Base-by-base conservation (phyloP, 495 filamentous ascomycete genomes). In the Penicillium robsamsonii region DNA sequence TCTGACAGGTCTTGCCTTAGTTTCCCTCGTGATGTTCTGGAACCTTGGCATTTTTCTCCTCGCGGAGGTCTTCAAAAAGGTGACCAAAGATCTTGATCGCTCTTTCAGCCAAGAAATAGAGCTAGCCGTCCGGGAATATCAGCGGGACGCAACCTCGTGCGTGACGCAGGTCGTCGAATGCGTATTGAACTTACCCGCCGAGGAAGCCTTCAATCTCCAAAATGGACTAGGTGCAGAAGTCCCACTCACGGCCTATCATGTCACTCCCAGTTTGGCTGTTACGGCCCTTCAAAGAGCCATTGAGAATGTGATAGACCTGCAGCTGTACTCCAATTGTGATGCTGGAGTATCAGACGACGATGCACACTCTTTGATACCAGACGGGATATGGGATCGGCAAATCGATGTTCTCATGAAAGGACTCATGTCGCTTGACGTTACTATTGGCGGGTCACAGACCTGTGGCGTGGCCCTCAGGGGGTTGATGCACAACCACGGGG, bases 371-470 rank as follows among this genome's bases (percentile, higher is more conserved):
- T 3, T 41, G 8, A 12, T 50, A 20, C 10, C 37, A 7, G 51
- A 59, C 41, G 38, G 41, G n/a, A 40, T 20, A 11, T 58, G 56
- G 54, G n/a, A 52, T 6, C 43, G 35, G 2, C 61, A 57, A 11
- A 58, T 69, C 33, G 61, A 67, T 25, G 20, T 41, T 15, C 38
- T 67, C 3, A 59, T 64, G 50, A 65, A 69, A 37, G 66, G 55
- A 0, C 57, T 67, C 5, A 17, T 63, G 6, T 67, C 66, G 7
- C 59, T 69, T 13, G 57, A 63, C 27, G 61, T 59, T 10, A 67
- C 66, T 0, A 48, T 69, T 40, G 64, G 66, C n/a, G 66, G 66
- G 27, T 66, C 64, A n/a, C 63, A 69, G 15, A 57, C 50, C 15
- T 45, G 42, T 12, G 48, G 42, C 1, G 18, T 54, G 20, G 54